These are phyloP conservation scores for Termitomyces sp. DNA, from an alignment of 768 basidiomycete genomes.

Conservation along the genomic window DNA sequence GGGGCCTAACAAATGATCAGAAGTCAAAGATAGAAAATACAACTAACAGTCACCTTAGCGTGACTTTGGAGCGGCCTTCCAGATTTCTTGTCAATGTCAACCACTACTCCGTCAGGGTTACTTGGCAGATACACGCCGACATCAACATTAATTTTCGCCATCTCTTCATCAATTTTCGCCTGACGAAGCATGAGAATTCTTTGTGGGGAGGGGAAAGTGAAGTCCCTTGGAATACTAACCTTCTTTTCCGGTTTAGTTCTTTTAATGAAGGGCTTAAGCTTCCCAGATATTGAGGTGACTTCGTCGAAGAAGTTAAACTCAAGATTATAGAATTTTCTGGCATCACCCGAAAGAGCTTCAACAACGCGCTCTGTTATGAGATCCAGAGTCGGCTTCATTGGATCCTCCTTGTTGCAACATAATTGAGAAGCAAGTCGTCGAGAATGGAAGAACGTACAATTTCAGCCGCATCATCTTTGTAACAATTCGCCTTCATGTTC, in stretches of 20 bases:
- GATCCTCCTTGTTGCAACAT: slow-evolving; percentile 69
- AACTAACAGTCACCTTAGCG: slow-evolving; percentile 66
- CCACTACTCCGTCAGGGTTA: slow-evolving; percentile 93
- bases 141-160: slow-evolving; percentile 91
- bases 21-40: background rate
- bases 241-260: slow-evolving; percentile 96
- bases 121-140: slow-evolving; percentile 97
- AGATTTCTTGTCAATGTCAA: slow-evolving; percentile 97
- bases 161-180: slow-evolving; percentile 99
- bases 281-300: slow-evolving; percentile 97
- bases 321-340: slow-evolving; percentile 84
- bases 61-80: slow-evolving; percentile 96
- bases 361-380: slow-evolving; percentile 78
- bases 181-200: slow-evolving; percentile 23
- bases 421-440: background rate
- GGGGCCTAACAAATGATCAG: slow-evolving; percentile 63
- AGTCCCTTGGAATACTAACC: slow-evolving; percentile 32
- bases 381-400: slow-evolving; percentile 96
- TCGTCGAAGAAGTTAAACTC: slow-evolving; percentile 96
- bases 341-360: slow-evolving; percentile 80
- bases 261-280: slow-evolving; percentile 94
- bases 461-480: slow-evolving; percentile 85
- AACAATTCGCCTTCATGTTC: slow-evolving; percentile 99
- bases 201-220: background rate
- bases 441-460: slow-evolving; percentile 42